Conservation (phyloP, 1,284 basidiomycete genomes). For the Ceratobasidium papillatum region DNA sequence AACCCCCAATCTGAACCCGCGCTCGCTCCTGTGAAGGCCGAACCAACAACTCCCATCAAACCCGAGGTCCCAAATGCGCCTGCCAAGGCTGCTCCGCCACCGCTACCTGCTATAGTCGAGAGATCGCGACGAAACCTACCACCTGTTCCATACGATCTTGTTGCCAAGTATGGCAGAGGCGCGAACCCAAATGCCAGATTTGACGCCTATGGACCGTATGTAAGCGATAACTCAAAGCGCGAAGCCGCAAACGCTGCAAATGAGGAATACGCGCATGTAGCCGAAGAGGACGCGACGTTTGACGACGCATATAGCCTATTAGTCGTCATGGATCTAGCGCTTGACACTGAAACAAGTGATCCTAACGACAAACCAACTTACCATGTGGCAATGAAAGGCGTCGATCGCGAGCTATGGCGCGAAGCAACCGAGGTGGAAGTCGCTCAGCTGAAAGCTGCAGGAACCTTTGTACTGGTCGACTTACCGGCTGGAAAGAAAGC, state of each 20-base stretch:
- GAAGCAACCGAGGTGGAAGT: conserved; percentile 9
- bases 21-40: not conserved
- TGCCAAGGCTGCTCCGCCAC: not conserved
- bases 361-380: not conserved
- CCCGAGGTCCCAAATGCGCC: not conserved
- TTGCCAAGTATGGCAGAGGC: not conserved
- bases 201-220: not conserved
- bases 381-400: conserved; percentile 4
- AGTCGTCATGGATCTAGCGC: not conserved
- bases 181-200: not conserved
- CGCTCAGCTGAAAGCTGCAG: conserved; percentile 6
- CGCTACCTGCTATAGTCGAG: not conserved
- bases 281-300: not conserved
- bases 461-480: conserved; percentile 1
- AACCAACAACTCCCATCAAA: not conserved
- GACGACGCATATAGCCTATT: conserved; percentile 11
- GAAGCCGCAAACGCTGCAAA: not conserved
- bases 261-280: not conserved
- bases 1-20: not conserved
- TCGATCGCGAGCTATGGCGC: conserved; percentile 11
- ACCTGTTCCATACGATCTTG: not conserved
- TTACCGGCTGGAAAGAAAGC: conserved; percentile 4
- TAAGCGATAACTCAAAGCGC: not conserved
- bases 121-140: not conserved
- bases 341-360: not conserved